phyloP scores from a whole-genome alignment of 2,329 filamentous ascomycete species.

The Neophaeococcomyces aloes region DNA sequence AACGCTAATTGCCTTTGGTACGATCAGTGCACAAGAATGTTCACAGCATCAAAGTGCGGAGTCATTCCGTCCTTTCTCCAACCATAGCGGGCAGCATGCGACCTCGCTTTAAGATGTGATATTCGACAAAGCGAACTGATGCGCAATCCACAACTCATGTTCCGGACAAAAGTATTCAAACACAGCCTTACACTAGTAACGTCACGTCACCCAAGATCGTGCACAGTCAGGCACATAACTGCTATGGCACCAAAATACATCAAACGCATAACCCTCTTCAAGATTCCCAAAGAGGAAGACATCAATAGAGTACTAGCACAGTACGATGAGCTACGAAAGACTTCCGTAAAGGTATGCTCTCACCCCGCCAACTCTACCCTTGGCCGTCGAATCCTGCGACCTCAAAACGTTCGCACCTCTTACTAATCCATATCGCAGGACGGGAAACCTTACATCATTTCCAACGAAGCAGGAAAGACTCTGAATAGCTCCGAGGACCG shows the following conservation, averaged over 20 bases:
- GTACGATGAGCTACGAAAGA: slow-evolving; percentile 34
- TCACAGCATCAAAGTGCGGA: too few relatives aligned
- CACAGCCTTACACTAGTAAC: not conserved
- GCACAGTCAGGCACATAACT: too few relatives aligned
- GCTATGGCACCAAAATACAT: slow-evolving; percentile 29
- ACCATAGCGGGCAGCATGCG: too few relatives aligned
- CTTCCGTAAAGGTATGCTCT: slow-evolving; percentile 34
- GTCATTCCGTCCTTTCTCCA: too few relatives aligned
- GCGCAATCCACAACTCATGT: too few relatives aligned
- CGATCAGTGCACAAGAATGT: too few relatives aligned
- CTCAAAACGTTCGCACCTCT: not conserved
- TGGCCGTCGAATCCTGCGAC: too few relatives aligned
- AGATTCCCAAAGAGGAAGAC: slow-evolving; percentile 38
- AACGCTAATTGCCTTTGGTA: too few relatives aligned
- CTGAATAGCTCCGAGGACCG: slow-evolving; percentile 44
- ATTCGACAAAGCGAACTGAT: too few relatives aligned
- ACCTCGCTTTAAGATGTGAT: too few relatives aligned
- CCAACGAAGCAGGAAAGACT: slow-evolving; percentile 44
- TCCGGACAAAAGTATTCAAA: too few relatives aligned
- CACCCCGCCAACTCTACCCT: too few relatives aligned
- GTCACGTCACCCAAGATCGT: not conserved
- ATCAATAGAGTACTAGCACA: slow-evolving; percentile 34
- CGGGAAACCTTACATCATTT: slow-evolving; percentile 59
- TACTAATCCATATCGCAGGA: slow-evolving; percentile 37
- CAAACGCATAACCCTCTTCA: slow-evolving; percentile 45